Percentiles rank a stretch among this genome's conserved stretches.
Conservation (phyloP, 352 stramenopile genomes). For the Globisporangium mamillatum region DNA sequence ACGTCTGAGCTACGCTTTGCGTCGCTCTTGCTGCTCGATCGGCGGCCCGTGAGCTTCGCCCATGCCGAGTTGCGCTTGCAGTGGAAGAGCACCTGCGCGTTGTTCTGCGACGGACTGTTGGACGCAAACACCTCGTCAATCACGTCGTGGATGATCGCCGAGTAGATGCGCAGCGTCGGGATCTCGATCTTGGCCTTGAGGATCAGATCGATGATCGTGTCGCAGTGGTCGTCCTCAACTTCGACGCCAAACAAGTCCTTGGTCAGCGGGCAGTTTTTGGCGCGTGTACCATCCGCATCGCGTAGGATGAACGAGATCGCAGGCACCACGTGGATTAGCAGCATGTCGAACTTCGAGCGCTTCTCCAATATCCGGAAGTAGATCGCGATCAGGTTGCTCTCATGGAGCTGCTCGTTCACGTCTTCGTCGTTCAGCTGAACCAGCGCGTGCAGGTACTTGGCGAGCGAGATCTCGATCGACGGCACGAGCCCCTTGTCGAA, state of each 20-base stretch:
- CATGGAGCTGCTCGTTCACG: constrained; percentile 65
- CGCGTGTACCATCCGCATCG: constrained; percentile 57
- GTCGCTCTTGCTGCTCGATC: constrained; percentile 33
- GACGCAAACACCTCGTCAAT: constrained; percentile 69
- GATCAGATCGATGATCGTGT: constrained; percentile 59
- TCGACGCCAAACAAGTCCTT: constrained; percentile 61
- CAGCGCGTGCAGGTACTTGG: constrained; percentile 81
- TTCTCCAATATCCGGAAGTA: constrained; percentile 67
- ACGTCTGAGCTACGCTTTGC: constrained; percentile 32
- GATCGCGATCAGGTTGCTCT: constrained; percentile 50
- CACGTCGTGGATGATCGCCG: constrained; percentile 72
- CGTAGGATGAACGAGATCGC: constrained; percentile 77
- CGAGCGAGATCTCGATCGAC: constrained; percentile 76
- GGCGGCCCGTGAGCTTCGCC: constrained; percentile 53
- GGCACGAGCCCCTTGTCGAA: constrained; percentile 69
- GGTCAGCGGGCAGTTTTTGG: constrained; percentile 70
- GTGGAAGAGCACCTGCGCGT: constrained; percentile 61
- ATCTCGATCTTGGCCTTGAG: constrained; percentile 63
- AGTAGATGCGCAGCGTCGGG: constrained; percentile 66
- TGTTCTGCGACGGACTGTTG: constrained; percentile 63
- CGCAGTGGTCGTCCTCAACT: constrained; percentile 29
- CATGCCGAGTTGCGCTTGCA: constrained; percentile 66
- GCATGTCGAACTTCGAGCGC: constrained; percentile 79
- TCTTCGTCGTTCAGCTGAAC: constrained; percentile 62
- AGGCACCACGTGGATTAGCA: constrained; percentile 83